Evolutionary conservation across 129 eudicot genomes (phyloP), one percentile per base, ranked within the genome.

Genomic region (Escallonia herrerae): DNA sequence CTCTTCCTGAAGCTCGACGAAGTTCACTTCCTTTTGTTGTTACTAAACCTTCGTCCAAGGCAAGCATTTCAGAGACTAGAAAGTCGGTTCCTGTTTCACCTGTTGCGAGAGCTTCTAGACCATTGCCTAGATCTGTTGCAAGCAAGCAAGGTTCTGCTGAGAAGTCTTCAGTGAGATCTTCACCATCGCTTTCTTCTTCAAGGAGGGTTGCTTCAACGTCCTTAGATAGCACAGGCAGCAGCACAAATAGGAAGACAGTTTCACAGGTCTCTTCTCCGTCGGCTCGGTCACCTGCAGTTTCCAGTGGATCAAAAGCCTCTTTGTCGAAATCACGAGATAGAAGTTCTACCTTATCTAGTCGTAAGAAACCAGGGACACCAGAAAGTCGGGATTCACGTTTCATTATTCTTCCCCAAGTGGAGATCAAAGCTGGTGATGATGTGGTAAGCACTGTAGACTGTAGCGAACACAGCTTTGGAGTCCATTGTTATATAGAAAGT

Each of bases 361-460:
- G 81, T 50, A 80, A 70, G 64, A 94, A 82, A 79, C 73, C 74
- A 33, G 72, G 78, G 15, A 80, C 90, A 76, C 84, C 86, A 56
- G 87, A 89, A 48, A 61, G 76, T 33, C 86, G 86, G 80, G 89
- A 89, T 69, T 84, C 99, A 63, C 91, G 91, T 49, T 78, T 89
- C 66, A 86, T 94, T 62, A 84, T 82, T 81, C 94, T 94, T 73
- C 99, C 99, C 14, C 87, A 94, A 75, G 95, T 94, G 66, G 99
- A 93, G 77, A 71, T 79, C 74, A 89, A 82, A 84, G 99, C 84
- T 74, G 72, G 97, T 37, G 99, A 94, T 79, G 97, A 94, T 82
- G 86, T 86, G 87, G 99, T 94, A 89, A 75, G 80, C 46, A 45
- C 54, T 63, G 44, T 49, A 52, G 41, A 22, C 33, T 22, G 33